Base-by-base conservation (phyloP, 140 eudicot genomes). In the Anethum foeniculum region DNA sequence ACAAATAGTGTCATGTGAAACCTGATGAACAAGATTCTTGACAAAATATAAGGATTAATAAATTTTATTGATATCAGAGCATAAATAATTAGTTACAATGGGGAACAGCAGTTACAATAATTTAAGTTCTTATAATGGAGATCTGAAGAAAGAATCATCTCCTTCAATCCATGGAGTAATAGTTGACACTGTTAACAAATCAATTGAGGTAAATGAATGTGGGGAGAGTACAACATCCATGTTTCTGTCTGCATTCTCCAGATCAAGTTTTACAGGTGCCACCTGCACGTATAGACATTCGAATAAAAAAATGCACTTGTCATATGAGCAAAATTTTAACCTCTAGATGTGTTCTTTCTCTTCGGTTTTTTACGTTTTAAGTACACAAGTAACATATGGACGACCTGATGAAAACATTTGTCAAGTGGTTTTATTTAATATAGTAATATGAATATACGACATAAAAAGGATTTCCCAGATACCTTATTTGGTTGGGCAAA, bases 401-500 rank as follows among this genome's bases (percentile, higher is more conserved):
- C 5, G 27, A 16, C 39, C 39, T 30, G 38, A 69, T 15, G 43
- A 21, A 34, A 16, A 34, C 14, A 51, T 11, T 6, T 25, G 19
- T 7, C n/a, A n/a, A 71, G 10, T 38, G 30, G 21, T 34, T 34
- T 52, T 14, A 7, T 3, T 2, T 13, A 0, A 25, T 30, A 28
- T 19, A 52, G 62, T 25, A 19, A 21, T 54, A 1, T 19, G 62
- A 54, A 52, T 18, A 21, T 44, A 69, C 36, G 52, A 6, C 4
- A 18, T n/a, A 27, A 3, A n/a, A 43, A 65, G 65, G 65, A 78
- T 44, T 27, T 14, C 34, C 46, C 1, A 28, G 49, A 71, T 87
- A 93, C 98, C 97, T 93, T 93, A 13, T 54, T 44, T 56, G 98
- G 98, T 68, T 84, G 51, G 6, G 81, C 78, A 80, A 93, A 91